A percentile compares a stretch with the other conserved stretches of the same genome.
Evolutionary conservation across 768 basidiomycete genomes (phyloP).

Genomic region (Tricholoma terreum): DNA sequence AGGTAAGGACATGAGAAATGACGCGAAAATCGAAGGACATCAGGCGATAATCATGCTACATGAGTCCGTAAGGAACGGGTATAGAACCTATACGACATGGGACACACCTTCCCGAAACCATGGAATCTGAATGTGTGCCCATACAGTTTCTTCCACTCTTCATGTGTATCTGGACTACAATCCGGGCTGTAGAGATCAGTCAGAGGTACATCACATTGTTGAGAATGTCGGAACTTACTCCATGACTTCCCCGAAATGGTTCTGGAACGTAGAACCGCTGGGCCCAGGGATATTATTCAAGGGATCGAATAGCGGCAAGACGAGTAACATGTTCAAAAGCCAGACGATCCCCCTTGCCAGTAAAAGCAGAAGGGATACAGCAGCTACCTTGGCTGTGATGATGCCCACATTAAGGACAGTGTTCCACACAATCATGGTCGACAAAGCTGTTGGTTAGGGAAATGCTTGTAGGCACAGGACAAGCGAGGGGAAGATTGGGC

Average conservation of each 20-base stretch:
- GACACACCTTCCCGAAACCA: slow-evolving; percentile 48
- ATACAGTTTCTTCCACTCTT: slow-evolving; percentile 41
- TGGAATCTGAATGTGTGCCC: slow-evolving; percentile 55
- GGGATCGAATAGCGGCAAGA: slow-evolving; percentile 47
- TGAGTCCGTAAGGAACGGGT: background rate
- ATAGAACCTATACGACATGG: background rate
- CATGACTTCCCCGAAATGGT: slow-evolving; percentile 42
- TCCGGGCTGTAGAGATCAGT: slow-evolving; percentile 36
- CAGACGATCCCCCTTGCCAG: slow-evolving; percentile 35
- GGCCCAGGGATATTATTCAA: slow-evolving; percentile 48
- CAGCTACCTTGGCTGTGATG: slow-evolving; percentile 23
- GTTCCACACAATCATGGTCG: background rate
- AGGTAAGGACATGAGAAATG: slow-evolving; percentile 46
- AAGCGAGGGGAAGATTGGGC: too few species aligned
- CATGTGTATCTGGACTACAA: slow-evolving; percentile 36
- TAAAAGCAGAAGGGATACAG: slow-evolving; percentile 28
- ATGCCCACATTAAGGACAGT: slow-evolving; percentile 7
- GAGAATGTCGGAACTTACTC: slow-evolving; percentile 34
- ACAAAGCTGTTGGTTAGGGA: background rate
- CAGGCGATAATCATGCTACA: slow-evolving; percentile 52
- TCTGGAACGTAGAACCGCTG: slow-evolving; percentile 37
- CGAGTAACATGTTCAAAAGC: slow-evolving; percentile 40
- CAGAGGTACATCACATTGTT: background rate
- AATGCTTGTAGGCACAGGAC: too few species aligned
- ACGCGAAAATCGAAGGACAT: slow-evolving; percentile 51